phyloP scores from a whole-genome alignment of 495 filamentous ascomycete species.

The Hyphodiscus hymeniophilus region DNA sequence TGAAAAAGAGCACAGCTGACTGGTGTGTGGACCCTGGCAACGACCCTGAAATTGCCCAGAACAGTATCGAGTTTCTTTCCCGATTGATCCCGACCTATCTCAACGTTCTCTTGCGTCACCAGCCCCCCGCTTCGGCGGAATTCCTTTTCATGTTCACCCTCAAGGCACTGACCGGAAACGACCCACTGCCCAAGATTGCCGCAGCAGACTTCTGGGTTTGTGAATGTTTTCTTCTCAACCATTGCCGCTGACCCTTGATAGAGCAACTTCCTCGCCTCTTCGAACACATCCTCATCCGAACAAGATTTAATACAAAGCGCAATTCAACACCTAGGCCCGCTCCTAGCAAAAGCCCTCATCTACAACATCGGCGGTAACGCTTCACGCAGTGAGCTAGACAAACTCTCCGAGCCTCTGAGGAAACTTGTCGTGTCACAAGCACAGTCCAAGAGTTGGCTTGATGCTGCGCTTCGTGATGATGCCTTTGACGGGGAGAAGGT shows the following conservation, averaged over 20 bases:
- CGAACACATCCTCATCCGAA: slow-evolving; percentile 30
- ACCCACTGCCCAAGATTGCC: slow-evolving; percentile 72
- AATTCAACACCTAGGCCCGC: slow-evolving; percentile 50
- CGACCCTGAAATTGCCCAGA: slow-evolving; percentile 76
- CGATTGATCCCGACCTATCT: slow-evolving; percentile 59
- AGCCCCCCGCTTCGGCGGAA: slow-evolving; percentile 45
- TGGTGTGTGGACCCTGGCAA: slow-evolving; percentile 39
- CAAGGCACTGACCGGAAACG: slow-evolving; percentile 58
- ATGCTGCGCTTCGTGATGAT: slow-evolving; percentile 41
- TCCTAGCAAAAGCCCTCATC: slow-evolving; percentile 50
- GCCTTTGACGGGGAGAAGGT: slow-evolving; percentile 58
- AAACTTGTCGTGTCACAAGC: slow-evolving; percentile 60
- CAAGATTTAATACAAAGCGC: slow-evolving; percentile 41
- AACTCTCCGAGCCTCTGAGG: slow-evolving; percentile 68
- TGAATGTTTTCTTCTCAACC: slow-evolving; percentile 12
- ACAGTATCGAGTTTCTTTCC: slow-evolving; percentile 62
- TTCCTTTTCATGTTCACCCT: slow-evolving; percentile 73
- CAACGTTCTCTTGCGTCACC: slow-evolving; percentile 42
- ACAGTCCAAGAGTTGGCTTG: slow-evolving; percentile 52
- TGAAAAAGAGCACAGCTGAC: not conserved
- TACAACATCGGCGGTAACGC: slow-evolving; percentile 68
- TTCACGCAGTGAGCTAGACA: slow-evolving; percentile 68
- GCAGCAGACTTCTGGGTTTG: slow-evolving; percentile 77
- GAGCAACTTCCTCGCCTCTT: slow-evolving; percentile 39
- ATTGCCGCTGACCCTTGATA: slow-evolving; percentile 21